These are phyloP conservation scores for Pezicula neosporulosa DNA, from an alignment of 2,329 filamentous ascomycete genomes.

Conservation along the genomic window DNA sequence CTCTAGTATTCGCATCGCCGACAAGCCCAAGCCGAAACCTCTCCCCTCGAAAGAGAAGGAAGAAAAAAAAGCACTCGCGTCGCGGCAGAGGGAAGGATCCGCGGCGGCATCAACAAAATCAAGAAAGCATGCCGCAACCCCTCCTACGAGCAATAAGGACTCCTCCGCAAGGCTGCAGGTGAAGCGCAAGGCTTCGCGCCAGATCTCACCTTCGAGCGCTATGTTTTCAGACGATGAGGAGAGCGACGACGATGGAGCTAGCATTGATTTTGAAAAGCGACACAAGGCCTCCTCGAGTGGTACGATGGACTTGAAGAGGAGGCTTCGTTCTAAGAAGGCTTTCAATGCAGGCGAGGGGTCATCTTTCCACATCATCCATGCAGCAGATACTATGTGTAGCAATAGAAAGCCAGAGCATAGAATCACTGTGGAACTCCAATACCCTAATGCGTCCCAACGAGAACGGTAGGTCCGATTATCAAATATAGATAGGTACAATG, in stretches of 20 bases:
- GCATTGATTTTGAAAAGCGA: slow-evolving; percentile 14
- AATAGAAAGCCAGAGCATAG: slow-evolving; percentile 48
- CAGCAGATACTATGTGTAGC: slow-evolving; percentile 51
- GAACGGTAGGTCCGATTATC: slow-evolving; percentile 53
- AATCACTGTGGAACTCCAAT: slow-evolving; percentile 69
- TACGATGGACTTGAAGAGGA: slow-evolving; percentile 20
- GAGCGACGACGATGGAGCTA: slow-evolving; percentile 13
- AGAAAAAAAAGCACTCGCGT: neutral
- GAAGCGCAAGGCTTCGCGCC: slow-evolving; percentile 15
- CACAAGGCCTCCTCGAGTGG: slow-evolving; percentile 11
- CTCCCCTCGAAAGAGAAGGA: neutral
- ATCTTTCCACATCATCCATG: slow-evolving; percentile 47
- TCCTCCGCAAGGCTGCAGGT: slow-evolving; percentile 6
- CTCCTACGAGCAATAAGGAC: slow-evolving; percentile 5
- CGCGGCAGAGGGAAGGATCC: neutral
- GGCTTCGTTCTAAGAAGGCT: slow-evolving; percentile 18
- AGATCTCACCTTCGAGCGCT: slow-evolving; percentile 14
- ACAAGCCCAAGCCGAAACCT: neutral
- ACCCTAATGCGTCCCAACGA: slow-evolving; percentile 69
- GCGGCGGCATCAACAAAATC: slow-evolving; percentile 3
- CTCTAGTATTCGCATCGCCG: neutral
- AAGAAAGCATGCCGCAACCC: slow-evolving; percentile 9
- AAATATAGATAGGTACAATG: neutral
- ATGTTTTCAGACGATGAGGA: slow-evolving; percentile 16
- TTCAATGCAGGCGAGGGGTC: slow-evolving; percentile 20